A percentile compares a stretch with the other conserved stretches of the same genome.
Evolutionary conservation across 192 early-diverging fungal genomes (phyloP).

Genomic region (Cladochytrium replicatum): DNA sequence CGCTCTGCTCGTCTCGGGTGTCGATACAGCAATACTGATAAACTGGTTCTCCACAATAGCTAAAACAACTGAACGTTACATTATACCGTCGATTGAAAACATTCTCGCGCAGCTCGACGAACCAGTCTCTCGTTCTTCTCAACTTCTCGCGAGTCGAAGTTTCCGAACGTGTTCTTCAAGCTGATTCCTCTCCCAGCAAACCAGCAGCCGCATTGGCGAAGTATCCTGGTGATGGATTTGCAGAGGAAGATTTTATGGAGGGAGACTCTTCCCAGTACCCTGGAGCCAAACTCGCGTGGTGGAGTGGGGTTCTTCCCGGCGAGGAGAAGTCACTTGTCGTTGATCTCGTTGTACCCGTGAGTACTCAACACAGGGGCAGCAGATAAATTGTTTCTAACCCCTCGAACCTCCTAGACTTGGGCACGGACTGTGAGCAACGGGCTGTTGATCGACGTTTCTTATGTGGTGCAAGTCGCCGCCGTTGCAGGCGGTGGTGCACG

Average conservation of each 20-base stretch:
- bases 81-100: conserved; percentile 35
- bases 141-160: conserved; percentile 21
- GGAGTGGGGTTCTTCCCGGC: conserved; percentile 26
- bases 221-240: conserved; percentile 6
- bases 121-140: conserved; percentile 18
- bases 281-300: conserved; percentile 3
- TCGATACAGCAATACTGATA: no score
- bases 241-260: conserved; percentile 1
- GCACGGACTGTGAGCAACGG: conserved; percentile 23
- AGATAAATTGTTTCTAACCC: conserved; percentile 2
- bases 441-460: conserved; percentile 33
- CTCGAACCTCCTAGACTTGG: not conserved
- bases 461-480: conserved; percentile 26
- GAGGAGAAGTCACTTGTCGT: conserved; percentile 15
- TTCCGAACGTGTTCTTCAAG: conserved; percentile 12
- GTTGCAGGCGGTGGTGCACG: not conserved
- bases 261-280: not conserved
- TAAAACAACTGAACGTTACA: conserved; percentile 16
- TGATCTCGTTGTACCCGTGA: conserved; percentile 30
- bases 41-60: conserved; percentile 9
- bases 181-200: not conserved
- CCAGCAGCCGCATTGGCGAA: conserved; percentile 2
- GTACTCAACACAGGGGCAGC: no score
- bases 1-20: no score
- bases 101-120: conserved; percentile 12